A percentile compares a stretch with the other conserved stretches of the same genome.
phyloP scores from a whole-genome alignment of 75 land plant genomes.

The Selaginella moellendorffii region DNA sequence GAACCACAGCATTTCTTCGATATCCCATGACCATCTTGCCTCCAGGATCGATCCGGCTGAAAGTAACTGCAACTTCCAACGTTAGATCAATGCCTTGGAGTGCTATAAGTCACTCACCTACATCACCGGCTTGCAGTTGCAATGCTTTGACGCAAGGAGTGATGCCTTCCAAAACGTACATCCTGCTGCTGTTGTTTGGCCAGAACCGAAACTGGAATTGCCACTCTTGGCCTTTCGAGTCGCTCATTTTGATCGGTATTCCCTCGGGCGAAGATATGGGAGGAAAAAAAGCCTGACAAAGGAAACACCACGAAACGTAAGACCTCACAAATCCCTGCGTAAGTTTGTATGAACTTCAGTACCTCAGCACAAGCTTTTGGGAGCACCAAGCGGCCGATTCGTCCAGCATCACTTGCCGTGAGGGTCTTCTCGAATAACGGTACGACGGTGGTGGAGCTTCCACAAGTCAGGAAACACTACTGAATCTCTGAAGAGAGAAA shows the following conservation, averaged over 20 bases:
- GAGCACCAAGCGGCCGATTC: conserved; percentile 85
- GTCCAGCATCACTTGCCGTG: conserved; percentile 96
- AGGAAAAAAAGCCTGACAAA: conserved; percentile 76
- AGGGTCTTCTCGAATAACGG: conserved; percentile 84
- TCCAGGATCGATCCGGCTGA: conserved; percentile 82
- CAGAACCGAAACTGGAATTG: conserved; percentile 84
- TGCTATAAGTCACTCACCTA: conserved; percentile 36
- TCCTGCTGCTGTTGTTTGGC: conserved; percentile 95
- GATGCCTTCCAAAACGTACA: conserved; percentile 96
- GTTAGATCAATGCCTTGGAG: too few relatives aligned
- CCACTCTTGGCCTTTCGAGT: conserved; percentile 79
- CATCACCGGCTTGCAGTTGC: conserved; percentile 90
- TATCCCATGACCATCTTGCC: conserved; percentile 93
- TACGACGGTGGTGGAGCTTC: conserved; percentile 56
- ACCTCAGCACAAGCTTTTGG: conserved; percentile 99
- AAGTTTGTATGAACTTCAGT: conserved; percentile 3
- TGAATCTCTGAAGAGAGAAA: too few relatives aligned
- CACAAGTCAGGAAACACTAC: background rate
- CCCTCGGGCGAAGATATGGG: conserved; percentile 89
- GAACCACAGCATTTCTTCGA: conserved; percentile 41
- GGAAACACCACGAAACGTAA: too few relatives aligned
- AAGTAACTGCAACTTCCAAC: conserved; percentile 46
- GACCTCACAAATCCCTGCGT: background rate
- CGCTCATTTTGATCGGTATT: conserved; percentile 59
- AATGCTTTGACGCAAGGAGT: conserved; percentile 89